Evolutionary conservation across 805 yeast genomes (phyloP).

Genomic region (Suhomyces sp.): DNA sequence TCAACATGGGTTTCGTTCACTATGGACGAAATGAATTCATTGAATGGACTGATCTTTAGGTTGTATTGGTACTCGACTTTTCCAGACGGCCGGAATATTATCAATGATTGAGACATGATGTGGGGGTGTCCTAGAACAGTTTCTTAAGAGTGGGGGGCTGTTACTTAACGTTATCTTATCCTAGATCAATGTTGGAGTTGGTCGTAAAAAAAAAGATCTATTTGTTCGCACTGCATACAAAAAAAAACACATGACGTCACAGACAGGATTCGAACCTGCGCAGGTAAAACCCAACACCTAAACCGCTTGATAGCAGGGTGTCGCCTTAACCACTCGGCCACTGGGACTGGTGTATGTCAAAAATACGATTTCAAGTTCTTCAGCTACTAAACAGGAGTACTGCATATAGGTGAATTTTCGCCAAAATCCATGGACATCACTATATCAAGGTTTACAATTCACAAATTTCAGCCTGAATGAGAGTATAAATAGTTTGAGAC

Average conservation of each 20-base stretch:
- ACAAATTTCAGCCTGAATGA: too few species aligned
- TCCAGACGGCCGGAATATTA: constrained; percentile 38
- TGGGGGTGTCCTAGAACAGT: neutral
- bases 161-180: too few species aligned
- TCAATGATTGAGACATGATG: constrained; percentile 41
- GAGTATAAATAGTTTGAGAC: too few species aligned
- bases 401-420: too few species aligned
- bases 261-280: constrained; percentile 58
- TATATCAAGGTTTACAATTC: too few species aligned
- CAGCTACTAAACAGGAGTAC: too few species aligned
- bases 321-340: constrained; percentile 41
- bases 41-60: constrained; percentile 37
- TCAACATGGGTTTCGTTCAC: constrained; percentile 36
- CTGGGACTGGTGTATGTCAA: constrained; percentile 16
- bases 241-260: constrained; percentile 42
- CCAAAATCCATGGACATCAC: too few species aligned
- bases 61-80: constrained; percentile 36
- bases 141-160: too few species aligned
- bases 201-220: too few species aligned
- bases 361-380: too few species aligned
- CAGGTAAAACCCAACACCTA: constrained; percentile 38
- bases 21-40: constrained; percentile 34
- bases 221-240: too few species aligned
- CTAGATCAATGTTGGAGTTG: too few species aligned
- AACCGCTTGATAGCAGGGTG: constrained; percentile 23